Evolutionary conservation across 2,329 filamentous ascomycete genomes (phyloP), one percentile per base, ranked within the genome.

Genomic region (Periconia digitata): DNA sequence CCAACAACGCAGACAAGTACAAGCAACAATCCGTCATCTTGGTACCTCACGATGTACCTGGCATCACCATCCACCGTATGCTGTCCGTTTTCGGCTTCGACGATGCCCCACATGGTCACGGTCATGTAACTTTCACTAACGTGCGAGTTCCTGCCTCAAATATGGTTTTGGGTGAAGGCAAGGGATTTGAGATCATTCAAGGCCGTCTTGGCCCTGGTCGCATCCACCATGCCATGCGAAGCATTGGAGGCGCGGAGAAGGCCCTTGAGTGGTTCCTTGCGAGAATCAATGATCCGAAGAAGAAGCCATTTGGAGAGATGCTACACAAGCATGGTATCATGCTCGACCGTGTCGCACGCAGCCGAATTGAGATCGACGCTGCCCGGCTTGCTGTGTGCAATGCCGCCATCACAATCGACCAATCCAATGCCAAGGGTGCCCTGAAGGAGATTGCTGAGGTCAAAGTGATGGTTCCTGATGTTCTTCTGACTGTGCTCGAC

Each of bases 111-210:
- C 94, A 99, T 72, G 94, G 94, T 47, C 94, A 99, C 75, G 94
- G 91, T 38, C 92, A 99, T 73, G 85, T 99, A 67, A 83, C 79
- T 29, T 97, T 99, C 76, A 80, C 85, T 50, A 87, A 97, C 69
- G 94, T 97, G 54, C 88, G 92, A 50, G 89, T 99, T 0, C 92
- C 92, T 7, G 84, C 79, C 24, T 77, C 78, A 63, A 94, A 89
- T 76, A 86, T 99, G 66, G 88, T 97, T 10, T 86, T 99, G 3
- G 92, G 94, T 51, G 90, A 94, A 71, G 94, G 94, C 56, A 85
- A 90, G 54, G 94, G 94, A 17, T 99, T 99, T 72, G 94, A 99
- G 74, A 96, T 99, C 68, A 96, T 99, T 67, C 94, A 99, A 72
- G 94, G 94, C 49, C 90, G 94, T 60, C 86, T 99, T 20, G 94